Conservation (phyloP, 139 green algal species). For the Zygnema circumcarinatum region DNA sequence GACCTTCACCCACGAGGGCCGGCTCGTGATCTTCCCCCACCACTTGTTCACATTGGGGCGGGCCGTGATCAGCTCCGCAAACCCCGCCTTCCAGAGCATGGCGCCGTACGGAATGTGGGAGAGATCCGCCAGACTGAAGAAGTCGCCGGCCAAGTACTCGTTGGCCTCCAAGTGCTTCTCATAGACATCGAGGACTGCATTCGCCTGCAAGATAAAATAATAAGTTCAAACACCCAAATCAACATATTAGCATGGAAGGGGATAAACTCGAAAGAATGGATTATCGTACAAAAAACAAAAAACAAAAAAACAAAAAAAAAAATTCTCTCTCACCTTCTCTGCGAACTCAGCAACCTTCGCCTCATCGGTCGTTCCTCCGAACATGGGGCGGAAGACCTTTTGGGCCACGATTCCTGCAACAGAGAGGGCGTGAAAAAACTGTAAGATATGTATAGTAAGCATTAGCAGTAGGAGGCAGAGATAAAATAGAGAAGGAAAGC, state of each 20-base stretch:
- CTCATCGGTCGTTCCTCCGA: conserved; percentile 37
- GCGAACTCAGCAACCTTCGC: conserved; percentile 23
- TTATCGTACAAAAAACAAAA: too few species aligned
- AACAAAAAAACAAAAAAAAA: too few species aligned
- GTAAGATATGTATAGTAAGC: too few species aligned
- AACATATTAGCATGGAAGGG: too few species aligned
- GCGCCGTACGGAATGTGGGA: conserved; percentile 55
- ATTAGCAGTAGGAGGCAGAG: too few species aligned
- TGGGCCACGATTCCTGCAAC: conserved; percentile 31
- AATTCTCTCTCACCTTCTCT: conserved; percentile 45
- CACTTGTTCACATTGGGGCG: conserved; percentile 44
- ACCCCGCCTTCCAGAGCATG: conserved; percentile 27
- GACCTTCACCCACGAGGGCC: conserved; percentile 51
- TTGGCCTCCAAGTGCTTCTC: conserved; percentile 47
- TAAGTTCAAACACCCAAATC: too few species aligned
- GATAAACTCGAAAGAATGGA: too few species aligned
- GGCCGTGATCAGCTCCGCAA: conserved; percentile 16
- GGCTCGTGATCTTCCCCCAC: conserved; percentile 54
- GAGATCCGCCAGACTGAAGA: conserved; percentile 53
- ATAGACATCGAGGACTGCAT: conserved; percentile 57
- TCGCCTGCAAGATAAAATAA: conserved; percentile 5
- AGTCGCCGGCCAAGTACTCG: conserved; percentile 49
- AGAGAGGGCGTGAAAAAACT: too few species aligned
- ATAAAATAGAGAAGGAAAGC: too few species aligned
- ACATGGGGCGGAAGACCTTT: conserved; percentile 49